phyloP scores from a whole-genome alignment of 1,284 basidiomycete species.

The Volvariella volvacea region DNA sequence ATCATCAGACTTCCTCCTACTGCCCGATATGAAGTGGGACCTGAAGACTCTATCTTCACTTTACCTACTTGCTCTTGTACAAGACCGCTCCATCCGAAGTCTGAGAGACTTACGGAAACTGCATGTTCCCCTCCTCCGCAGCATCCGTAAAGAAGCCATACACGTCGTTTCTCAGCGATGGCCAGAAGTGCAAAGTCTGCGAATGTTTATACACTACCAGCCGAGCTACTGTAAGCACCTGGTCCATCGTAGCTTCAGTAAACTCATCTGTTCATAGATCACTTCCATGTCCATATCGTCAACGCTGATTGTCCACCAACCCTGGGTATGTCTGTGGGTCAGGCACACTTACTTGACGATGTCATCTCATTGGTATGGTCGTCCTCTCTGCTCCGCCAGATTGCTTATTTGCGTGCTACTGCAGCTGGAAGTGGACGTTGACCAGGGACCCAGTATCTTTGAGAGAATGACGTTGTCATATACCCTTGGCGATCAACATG shows the following conservation, averaged over 20 bases:
- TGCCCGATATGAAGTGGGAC: conserved; percentile 97
- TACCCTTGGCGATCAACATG: conserved; percentile 75
- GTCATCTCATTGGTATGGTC: conserved; percentile 69
- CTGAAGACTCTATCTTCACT: conserved; percentile 61
- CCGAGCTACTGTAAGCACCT: conserved; percentile 82
- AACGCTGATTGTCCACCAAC: conserved; percentile 61
- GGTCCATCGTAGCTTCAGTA: not conserved
- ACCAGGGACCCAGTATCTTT: conserved; percentile 43
- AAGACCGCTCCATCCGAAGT: conserved; percentile 50
- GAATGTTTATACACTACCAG: conserved; percentile 93
- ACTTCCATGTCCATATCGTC: conserved; percentile 90
- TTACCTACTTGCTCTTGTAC: conserved; percentile 71
- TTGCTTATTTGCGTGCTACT: not conserved
- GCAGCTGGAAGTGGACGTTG: conserved; percentile 56
- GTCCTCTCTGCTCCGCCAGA: not conserved
- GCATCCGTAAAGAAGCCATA: conserved; percentile 54
- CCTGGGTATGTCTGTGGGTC: conserved; percentile 78
- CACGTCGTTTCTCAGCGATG: conserved; percentile 53
- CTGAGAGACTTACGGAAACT: conserved; percentile 62
- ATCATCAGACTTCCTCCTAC: conserved; percentile 71
- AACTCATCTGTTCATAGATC: conserved; percentile 2
- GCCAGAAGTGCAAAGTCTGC: conserved; percentile 56
- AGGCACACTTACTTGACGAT: conserved; percentile 92
- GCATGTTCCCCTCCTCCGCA: conserved; percentile 67
- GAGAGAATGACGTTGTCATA: conserved; percentile 78